Base-by-base conservation (phyloP, 2,329 filamentous ascomycete genomes). In the Calonectria hongkongensis region DNA sequence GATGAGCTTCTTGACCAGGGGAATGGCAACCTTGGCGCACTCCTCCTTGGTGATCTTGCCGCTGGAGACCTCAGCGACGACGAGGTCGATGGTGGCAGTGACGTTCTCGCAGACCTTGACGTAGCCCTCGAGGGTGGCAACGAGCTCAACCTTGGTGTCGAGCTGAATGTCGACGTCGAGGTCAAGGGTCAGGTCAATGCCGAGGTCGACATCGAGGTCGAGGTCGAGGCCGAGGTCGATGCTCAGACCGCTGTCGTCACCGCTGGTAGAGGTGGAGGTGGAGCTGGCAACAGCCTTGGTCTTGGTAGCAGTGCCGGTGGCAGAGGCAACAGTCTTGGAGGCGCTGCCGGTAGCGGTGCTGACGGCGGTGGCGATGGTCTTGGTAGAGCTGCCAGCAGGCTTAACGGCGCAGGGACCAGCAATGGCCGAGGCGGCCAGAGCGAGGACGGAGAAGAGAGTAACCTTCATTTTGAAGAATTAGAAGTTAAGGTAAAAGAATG, bases 31-130 rank as follows among this genome's bases (percentile, higher is more conserved):
- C 54, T 60, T 41, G 54, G 21, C 21, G 36, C 54, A 41, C 54
- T 60, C 33, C n/a, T 60, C 54, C 54, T 60, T 60, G 33, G 54
- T 60, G 36, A 60, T 18, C 54, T 60, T 60, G 54, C 54, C 54
- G n/a, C 21, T 16, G 54, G 54, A 41, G 36, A 60, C 54, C 33
- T 60, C 54, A 15, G 54, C 54, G 21, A 60, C 33, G 33, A 60
- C 30, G 33, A 60, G 54, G 54, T 60, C 33, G 36, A 60, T 60
- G 54, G 54, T 39, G 54, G 54, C 54, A 15, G 54, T 60, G 21
- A 60, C 54, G 54, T 41, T 41, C 54, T 60, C 54, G 36, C 54
- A 60, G 13, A 60, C 54, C 21, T 27, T 18, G 54, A 60, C 33
- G 54, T 60, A 60, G 36, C 36, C 33, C 21, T 60, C 54, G 3